These are phyloP conservation scores for Syzygium grande DNA, from an alignment of 345 rosid species.

Conservation along the genomic window DNA sequence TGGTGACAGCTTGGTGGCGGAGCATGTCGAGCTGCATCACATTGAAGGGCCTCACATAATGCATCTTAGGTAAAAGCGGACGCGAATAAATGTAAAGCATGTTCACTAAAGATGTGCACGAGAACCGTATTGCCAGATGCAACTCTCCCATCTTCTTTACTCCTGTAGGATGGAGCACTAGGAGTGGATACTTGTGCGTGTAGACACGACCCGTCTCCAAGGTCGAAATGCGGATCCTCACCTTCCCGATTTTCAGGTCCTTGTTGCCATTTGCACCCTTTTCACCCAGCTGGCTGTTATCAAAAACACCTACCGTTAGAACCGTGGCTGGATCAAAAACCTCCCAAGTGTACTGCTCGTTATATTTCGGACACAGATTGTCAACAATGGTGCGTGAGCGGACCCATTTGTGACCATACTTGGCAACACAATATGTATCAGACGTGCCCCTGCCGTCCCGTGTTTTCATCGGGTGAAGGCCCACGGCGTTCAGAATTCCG, in stretches of 20 bases:
- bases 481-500: constrained; percentile 76
- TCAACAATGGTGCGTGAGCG: constrained; percentile 87
- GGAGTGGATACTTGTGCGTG: constrained; percentile 86
- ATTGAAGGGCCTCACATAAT: constrained; percentile 70
- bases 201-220: constrained; percentile 85
- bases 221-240: constrained; percentile 84
- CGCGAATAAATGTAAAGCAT: constrained; percentile 80
- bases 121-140: constrained; percentile 81
- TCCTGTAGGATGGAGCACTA: constrained; percentile 82
- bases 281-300: constrained; percentile 84
- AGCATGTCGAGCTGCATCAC: constrained; percentile 87
- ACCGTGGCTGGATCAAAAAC: constrained; percentile 94
- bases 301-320: constrained; percentile 83
- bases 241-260: constrained; percentile 88
- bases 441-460: constrained; percentile 84
- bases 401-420: constrained; percentile 97
- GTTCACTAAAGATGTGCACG: constrained; percentile 70
- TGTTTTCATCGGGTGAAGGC: constrained; percentile 92
- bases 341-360: constrained; percentile 98
- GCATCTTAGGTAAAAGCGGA: constrained; percentile 96
- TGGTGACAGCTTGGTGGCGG: constrained; percentile 74
- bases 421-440: constrained; percentile 92
- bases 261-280: constrained; percentile 30
- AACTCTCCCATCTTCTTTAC: constrained; percentile 97
- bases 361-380: constrained; percentile 73